These are phyloP conservation scores for Yarrowia deformans DNA, from an alignment of 805 yeast species.

Conservation along the genomic window DNA sequence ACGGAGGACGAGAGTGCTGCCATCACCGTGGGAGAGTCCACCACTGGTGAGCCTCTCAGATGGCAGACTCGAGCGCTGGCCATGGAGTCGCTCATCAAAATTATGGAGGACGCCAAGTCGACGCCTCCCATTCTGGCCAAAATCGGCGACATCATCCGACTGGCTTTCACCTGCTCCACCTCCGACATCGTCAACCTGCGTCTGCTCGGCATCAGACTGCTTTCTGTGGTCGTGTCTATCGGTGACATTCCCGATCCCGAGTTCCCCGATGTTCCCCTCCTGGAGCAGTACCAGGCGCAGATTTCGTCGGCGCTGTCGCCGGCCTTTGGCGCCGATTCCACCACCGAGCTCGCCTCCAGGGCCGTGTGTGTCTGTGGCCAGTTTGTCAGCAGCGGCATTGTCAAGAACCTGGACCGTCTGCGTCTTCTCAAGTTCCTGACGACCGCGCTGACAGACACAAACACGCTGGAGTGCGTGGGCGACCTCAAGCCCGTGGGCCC, in stretches of 20 bases:
- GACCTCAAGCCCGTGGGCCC: slow-evolving; percentile 50
- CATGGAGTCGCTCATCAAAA: slow-evolving; percentile 43
- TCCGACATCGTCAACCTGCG: slow-evolving; percentile 68
- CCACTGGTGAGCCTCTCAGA: slow-evolving; percentile 50
- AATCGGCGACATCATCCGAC: slow-evolving; percentile 68
- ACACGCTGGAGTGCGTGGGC: slow-evolving; percentile 57
- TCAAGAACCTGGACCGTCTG: slow-evolving; percentile 56
- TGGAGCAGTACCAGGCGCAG: slow-evolving; percentile 95
- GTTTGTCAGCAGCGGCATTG: slow-evolving; percentile 69
- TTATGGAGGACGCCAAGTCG: slow-evolving; percentile 47
- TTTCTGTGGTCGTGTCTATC: slow-evolving; percentile 66
- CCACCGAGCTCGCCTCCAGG: slow-evolving; percentile 72
- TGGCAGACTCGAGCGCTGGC: slow-evolving; percentile 57
- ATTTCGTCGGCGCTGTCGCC: slow-evolving; percentile 89
- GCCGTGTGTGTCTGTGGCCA: slow-evolving; percentile 82
- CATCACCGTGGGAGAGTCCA: slow-evolving; percentile 50
- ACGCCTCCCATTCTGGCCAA: slow-evolving; percentile 44
- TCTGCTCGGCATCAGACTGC: slow-evolving; percentile 67
- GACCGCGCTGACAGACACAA: slow-evolving; percentile 55
- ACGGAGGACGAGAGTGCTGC: slow-evolving; percentile 35
- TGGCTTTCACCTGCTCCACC: slow-evolving; percentile 83
- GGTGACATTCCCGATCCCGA: slow-evolving; percentile 73
- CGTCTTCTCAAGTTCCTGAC: slow-evolving; percentile 71
- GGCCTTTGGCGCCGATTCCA: slow-evolving; percentile 76
- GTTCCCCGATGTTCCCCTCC: slow-evolving; percentile 69